These are phyloP conservation scores for Euryodendron excelsum DNA, from an alignment of 148 eudicot species.

Conservation along the genomic window DNA sequence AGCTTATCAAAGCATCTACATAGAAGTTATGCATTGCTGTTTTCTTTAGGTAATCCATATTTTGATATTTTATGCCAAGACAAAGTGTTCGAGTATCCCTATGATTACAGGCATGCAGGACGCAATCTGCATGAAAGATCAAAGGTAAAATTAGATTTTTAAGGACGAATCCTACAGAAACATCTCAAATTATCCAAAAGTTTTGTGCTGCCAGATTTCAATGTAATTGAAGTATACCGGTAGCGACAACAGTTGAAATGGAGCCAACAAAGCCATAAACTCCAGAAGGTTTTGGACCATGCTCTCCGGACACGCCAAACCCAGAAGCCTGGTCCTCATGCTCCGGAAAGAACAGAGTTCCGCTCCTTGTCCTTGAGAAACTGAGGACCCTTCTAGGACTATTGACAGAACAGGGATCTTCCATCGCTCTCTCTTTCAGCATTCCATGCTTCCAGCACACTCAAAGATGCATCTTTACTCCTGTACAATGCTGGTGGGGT, in stretches of 20 bases:
- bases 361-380: constrained; percentile 66
- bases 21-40: not conserved
- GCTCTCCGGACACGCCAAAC: constrained; percentile 74
- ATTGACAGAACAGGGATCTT: constrained; percentile 57
- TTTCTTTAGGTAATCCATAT: too few relatives aligned
- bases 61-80: not conserved
- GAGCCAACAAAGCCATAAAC: constrained; percentile 94
- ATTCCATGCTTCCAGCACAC: not conserved
- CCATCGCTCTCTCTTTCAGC: constrained; percentile 35
- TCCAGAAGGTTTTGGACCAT: constrained; percentile 83
- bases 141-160: not conserved
- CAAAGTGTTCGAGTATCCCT: not conserved
- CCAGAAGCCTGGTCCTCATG: constrained; percentile 45
- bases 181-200: not conserved
- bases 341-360: constrained; percentile 41
- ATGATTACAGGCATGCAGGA: not conserved
- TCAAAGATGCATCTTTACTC: not conserved
- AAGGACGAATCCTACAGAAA: too few relatives aligned
- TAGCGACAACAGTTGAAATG: constrained; percentile 76
- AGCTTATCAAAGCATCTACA: not conserved
- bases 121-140: not conserved
- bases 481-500: too few relatives aligned
- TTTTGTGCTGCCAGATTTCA: not conserved
- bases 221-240: constrained; percentile 38
- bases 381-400: constrained; percentile 87